Conservation (phyloP, 1,139 yeast genomes). For the Zygosaccharomyces sapae region DNA sequence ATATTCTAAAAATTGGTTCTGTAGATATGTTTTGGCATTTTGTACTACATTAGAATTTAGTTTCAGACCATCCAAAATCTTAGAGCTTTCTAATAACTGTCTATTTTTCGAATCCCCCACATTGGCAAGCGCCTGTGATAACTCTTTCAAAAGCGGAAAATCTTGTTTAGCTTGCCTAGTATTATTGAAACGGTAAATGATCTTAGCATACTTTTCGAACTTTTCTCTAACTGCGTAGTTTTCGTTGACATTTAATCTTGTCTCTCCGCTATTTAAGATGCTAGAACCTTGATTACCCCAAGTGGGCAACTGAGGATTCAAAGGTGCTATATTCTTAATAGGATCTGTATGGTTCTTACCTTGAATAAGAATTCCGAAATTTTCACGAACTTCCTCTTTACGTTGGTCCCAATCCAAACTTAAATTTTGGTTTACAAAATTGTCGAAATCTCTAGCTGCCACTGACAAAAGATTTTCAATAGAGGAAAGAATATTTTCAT, state of each 20-base stretch:
- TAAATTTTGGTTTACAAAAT: constrained; percentile 65
- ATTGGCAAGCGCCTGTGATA: constrained; percentile 34
- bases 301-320: constrained; percentile 30
- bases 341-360: constrained; percentile 19
- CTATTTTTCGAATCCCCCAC: constrained; percentile 53
- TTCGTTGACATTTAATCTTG: constrained; percentile 41
- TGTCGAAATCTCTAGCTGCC: constrained; percentile 81
- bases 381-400: constrained; percentile 65
- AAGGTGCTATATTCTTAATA: constrained; percentile 13
- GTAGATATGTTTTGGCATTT: constrained; percentile 61
- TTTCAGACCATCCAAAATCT: constrained; percentile 42
- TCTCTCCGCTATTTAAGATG: constrained; percentile 34
- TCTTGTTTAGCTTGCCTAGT: constrained; percentile 51
- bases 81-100: constrained; percentile 64
- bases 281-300: constrained; percentile 36
- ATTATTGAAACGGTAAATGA: constrained; percentile 66
- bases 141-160: constrained; percentile 36
- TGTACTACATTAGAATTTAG: constrained; percentile 41
- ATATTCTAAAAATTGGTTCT: constrained; percentile 70
- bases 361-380: constrained; percentile 49
- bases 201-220: constrained; percentile 70
- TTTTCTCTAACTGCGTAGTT: constrained; percentile 46
- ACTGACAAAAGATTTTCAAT: constrained; percentile 74
- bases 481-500: constrained; percentile 75
- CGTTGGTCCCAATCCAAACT: constrained; percentile 80